Percentiles rank a stretch among this genome's conserved stretches.
phyloP scores from a whole-genome alignment of 768 basidiomycete genomes.

The Epithele typhae region DNA sequence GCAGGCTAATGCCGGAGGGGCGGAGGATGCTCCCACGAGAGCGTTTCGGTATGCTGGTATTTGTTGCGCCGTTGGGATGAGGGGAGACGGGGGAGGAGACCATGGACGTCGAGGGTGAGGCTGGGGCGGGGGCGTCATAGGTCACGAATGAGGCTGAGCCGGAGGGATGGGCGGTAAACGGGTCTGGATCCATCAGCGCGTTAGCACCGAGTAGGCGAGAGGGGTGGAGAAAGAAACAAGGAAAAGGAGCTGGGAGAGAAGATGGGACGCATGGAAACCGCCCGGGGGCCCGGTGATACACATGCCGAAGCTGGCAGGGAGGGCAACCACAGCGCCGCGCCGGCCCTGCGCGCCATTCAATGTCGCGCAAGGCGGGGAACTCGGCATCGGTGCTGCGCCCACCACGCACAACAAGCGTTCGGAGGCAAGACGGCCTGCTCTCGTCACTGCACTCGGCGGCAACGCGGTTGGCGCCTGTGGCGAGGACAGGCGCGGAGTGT shows the following conservation, averaged over 20 bases:
- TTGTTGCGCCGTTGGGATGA: conserved; percentile 4
- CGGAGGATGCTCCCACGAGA: conserved; percentile 19
- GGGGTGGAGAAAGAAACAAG: background rate
- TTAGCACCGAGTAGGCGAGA: background rate
- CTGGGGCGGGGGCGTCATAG: conserved; percentile 9
- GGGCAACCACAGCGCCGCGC: no score
- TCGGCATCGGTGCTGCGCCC: no score
- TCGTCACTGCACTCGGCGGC: no score
- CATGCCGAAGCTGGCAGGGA: no score
- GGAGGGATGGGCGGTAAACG: conserved; percentile 24
- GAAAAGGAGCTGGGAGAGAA: background rate
- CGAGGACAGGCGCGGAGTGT: no score
- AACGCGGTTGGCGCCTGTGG: no score
- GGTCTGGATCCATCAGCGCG: conserved; percentile 15
- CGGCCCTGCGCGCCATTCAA: no score
- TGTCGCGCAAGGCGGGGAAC: no score
- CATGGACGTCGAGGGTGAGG: conserved; percentile 9
- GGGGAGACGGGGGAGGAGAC: conserved; percentile 4
- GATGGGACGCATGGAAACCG: background rate
- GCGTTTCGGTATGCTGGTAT: conserved; percentile 14
- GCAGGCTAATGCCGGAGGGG: conserved; percentile 12
- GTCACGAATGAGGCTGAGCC: conserved; percentile 21
- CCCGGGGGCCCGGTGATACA: no score
- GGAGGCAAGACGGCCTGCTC: no score
- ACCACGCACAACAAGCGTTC: no score